Conservation (phyloP, 495 filamentous ascomycete species). For the Xylaria grammica region DNA sequence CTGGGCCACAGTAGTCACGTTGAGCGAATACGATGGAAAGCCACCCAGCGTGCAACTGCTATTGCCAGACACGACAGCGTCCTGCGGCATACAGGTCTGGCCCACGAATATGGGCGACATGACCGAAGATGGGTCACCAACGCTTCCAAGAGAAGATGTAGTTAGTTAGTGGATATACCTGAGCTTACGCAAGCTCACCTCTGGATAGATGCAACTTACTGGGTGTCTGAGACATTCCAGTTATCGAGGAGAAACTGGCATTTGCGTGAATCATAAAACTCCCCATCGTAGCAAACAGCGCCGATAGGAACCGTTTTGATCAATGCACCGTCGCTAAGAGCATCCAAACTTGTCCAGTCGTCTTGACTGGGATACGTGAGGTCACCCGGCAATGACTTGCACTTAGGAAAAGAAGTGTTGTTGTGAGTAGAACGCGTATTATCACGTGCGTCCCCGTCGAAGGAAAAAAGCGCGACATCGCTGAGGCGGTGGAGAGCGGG, state of each 20-base stretch:
- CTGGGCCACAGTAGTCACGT: conserved; percentile 49
- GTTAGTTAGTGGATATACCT: conserved; percentile 18
- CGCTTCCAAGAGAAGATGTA: conserved; percentile 28
- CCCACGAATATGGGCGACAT: conserved; percentile 54
- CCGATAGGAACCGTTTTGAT: conserved; percentile 57
- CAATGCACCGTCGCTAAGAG: conserved; percentile 46
- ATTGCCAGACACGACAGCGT: conserved; percentile 28
- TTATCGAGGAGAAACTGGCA: conserved; percentile 36
- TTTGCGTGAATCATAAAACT: conserved; percentile 43
- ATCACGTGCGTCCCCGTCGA: too few species aligned
- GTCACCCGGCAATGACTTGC: conserved; percentile 57
- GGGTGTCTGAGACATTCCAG: conserved; percentile 20
- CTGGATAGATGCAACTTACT: too few species aligned
- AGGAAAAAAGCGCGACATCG: too few species aligned
- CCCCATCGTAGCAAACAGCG: conserved; percentile 53
- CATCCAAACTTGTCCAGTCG: conserved; percentile 50
- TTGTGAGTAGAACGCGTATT: too few species aligned
- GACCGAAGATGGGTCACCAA: conserved; percentile 45
- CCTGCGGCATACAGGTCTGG: conserved; percentile 39
- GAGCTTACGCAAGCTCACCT: too few species aligned
- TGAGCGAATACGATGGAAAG: conserved; percentile 55
- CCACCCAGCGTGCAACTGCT: conserved; percentile 54
- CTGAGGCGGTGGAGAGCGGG: too few species aligned
- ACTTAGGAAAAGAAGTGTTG: conserved; percentile 24
- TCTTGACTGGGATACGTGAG: conserved; percentile 42